Percentiles rank a stretch among this genome's conserved stretches.
phyloP scores from a whole-genome alignment of 495 filamentous ascomycete species.

The Aspergillus avenaceus region DNA sequence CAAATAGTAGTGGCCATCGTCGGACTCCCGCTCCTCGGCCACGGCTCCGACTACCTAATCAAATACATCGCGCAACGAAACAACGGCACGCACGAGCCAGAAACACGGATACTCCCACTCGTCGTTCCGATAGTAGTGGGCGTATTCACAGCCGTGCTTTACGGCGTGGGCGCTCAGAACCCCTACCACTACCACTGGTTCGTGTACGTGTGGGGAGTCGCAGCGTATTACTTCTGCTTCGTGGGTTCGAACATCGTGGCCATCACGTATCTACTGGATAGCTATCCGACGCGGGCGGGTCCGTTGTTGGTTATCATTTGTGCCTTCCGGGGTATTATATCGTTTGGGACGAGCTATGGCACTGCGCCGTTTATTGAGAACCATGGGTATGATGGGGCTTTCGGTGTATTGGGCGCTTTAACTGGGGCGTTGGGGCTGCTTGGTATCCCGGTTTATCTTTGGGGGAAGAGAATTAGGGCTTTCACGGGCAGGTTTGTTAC shows the following conservation, averaged over 20 bases:
- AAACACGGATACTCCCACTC: conserved; percentile 26
- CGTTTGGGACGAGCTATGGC: conserved; percentile 31
- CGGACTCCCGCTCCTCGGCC: conserved; percentile 31
- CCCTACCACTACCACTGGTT: conserved; percentile 34
- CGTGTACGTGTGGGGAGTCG: conserved; percentile 26
- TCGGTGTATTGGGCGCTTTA: conserved; percentile 23
- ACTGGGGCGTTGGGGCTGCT: conserved; percentile 20
- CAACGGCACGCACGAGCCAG: conserved; percentile 30
- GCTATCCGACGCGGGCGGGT: conserved; percentile 30
- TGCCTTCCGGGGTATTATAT: conserved; percentile 36
- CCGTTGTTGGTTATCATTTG: conserved; percentile 36
- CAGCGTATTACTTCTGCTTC: conserved; percentile 34
- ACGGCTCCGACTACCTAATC: conserved; percentile 26
- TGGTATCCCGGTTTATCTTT: conserved; percentile 26
- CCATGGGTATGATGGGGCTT: conserved; percentile 27
- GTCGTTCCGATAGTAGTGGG: conserved; percentile 29
- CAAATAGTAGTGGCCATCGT: conserved; percentile 27
- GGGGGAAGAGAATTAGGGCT: conserved; percentile 26
- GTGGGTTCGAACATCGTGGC: conserved; percentile 36
- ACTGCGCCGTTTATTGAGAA: conserved; percentile 19
- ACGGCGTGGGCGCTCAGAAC: conserved; percentile 27
- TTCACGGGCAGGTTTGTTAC: conserved; percentile 19
- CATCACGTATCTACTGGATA: conserved; percentile 35
- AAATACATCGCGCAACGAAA: conserved; percentile 19
- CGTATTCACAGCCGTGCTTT: conserved; percentile 22